These are phyloP conservation scores for Pseudogymnoascus pannorum DNA, from an alignment of 2,329 filamentous ascomycete genomes.

Conservation along the genomic window DNA sequence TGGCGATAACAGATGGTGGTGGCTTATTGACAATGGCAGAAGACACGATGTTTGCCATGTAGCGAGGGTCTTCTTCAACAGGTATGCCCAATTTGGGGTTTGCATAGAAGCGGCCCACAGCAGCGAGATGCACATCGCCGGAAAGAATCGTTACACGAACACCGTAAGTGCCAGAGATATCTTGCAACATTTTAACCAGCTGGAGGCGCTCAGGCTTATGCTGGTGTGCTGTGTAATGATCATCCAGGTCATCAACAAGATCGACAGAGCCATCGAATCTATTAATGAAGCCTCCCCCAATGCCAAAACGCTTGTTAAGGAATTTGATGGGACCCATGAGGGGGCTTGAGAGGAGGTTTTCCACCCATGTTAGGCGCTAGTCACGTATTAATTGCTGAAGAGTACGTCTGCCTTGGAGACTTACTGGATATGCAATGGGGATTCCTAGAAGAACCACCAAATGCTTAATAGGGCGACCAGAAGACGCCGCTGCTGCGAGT, in stretches of 20 bases:
- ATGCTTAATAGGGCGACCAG: conserved; percentile 75
- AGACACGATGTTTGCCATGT: conserved; percentile 91
- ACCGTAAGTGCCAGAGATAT: conserved; percentile 76
- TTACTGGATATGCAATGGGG: conserved; percentile 72
- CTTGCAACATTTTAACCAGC: conserved; percentile 74
- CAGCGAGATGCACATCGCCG: conserved; percentile 88
- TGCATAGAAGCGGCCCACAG: conserved; percentile 89
- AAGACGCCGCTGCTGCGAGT: conserved; percentile 57
- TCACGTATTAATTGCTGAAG: conserved; percentile 14
- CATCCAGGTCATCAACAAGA: conserved; percentile 84
- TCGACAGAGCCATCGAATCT: conserved; percentile 91
- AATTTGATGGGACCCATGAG: conserved; percentile 84
- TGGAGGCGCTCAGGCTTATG: conserved; percentile 83
- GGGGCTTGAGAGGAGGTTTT: conserved; percentile 83
- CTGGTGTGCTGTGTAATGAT: conserved; percentile 88
- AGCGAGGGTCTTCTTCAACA: conserved; percentile 77
- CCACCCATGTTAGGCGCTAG: conserved; percentile 85
- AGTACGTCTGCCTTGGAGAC: conserved; percentile 37
- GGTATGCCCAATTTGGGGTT: conserved; percentile 72
- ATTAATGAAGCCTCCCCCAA: conserved; percentile 84
- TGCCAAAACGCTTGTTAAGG: conserved; percentile 80
- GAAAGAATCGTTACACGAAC: conserved; percentile 87
- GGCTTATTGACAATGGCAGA: conserved; percentile 96
- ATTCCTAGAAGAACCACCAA: conserved; percentile 82
- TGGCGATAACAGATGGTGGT: conserved; percentile 77